phyloP scores from a whole-genome alignment of 2,329 filamentous ascomycete genomes.

The Cercospora beticola region DNA sequence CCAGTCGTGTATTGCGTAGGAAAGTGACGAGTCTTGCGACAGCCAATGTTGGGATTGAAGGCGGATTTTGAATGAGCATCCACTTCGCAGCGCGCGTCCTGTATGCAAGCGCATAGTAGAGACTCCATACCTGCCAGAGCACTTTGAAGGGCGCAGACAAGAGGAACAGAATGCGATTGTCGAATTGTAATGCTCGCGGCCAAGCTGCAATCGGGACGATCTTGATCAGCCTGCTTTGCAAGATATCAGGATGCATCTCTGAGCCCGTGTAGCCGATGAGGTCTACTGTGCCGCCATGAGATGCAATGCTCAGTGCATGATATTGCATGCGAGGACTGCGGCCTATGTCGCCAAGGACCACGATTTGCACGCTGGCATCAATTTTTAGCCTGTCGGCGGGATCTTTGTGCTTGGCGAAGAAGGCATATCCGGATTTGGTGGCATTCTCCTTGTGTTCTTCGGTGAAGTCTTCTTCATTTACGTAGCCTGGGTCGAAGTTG shows the following conservation, averaged over 20 bases:
- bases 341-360: slow-evolving; percentile 93
- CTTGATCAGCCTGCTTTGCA: slow-evolving; percentile 65
- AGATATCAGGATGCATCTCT: slow-evolving; percentile 73
- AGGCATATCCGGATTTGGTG: slow-evolving; percentile 35
- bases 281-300: slow-evolving; percentile 75
- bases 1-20: slow-evolving; percentile 74
- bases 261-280: slow-evolving; percentile 90
- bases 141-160: slow-evolving; percentile 81
- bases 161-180: slow-evolving; percentile 71
- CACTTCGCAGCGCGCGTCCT: slow-evolving; percentile 71
- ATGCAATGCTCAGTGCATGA: slow-evolving; percentile 88
- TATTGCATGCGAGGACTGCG: slow-evolving; percentile 98
- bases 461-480: slow-evolving; percentile 33
- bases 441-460: slow-evolving; percentile 29
- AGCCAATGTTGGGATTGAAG: slow-evolving; percentile 85
- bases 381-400: slow-evolving; percentile 33
- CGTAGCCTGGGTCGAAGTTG: slow-evolving; percentile 36
- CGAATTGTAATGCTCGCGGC: slow-evolving; percentile 65
- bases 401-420: slow-evolving; percentile 31
- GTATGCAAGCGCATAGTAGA: slow-evolving; percentile 74
- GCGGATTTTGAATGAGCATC: slow-evolving; percentile 91
- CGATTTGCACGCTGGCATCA: slow-evolving; percentile 67
- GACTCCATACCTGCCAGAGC: slow-evolving; percentile 71
- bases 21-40: slow-evolving; percentile 71
- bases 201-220: slow-evolving; percentile 69